Evolutionary conservation across 2,329 filamentous ascomycete species (phyloP), one percentile per base, ranked within the genome.

Genomic region (Trichoderma semiorbis): DNA sequence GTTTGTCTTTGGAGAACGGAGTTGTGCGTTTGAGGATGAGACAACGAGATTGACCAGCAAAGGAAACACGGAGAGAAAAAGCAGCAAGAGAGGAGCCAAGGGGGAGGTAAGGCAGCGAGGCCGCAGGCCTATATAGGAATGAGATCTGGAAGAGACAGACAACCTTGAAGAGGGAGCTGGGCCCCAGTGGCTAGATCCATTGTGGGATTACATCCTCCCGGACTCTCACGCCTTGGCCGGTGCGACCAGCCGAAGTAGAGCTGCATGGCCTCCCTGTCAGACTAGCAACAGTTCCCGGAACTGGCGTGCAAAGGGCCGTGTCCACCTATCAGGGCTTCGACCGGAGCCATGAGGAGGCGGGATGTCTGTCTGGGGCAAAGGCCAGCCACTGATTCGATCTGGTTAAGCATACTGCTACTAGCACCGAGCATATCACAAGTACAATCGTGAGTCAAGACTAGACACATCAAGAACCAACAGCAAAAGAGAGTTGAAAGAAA

Each of bases 291-390:
- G 28, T 62, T 69, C 24, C 16, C 18, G 43, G 58, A 34, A 28
- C 2, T 62, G 66, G n/a, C 21, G 30, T 55, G 43, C 26, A 50
- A 63, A 68, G n/a, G 24, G 67, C 58, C 62, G n/a, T 63, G 75
- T 73, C 74, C 76, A 75, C 77, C 78, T 79, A 79, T 79, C 76
- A 77, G 69, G 74, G 64, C 43, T 50, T 67, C 71, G 30, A 73
- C 70, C 70, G 73, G 73, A 75, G 75, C 62, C 76, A 79, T 79
- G 77, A 78, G 77, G 77, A 78, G 77, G 77, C 53, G 65, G 34
- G 21, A 58, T 43, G n/a, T 16, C 7, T 16, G 34, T 68, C 65
- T 11, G 36, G 34, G 65, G 34, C 12, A 32, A 26, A 10, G n/a
- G 26, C 5, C n/a, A 34, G 26, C 57, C 21, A 24, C 7, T 32